Evolutionary conservation across 768 basidiomycete species (phyloP), one percentile per base, ranked within the genome.

Genomic region (Clavulina sp.): DNA sequence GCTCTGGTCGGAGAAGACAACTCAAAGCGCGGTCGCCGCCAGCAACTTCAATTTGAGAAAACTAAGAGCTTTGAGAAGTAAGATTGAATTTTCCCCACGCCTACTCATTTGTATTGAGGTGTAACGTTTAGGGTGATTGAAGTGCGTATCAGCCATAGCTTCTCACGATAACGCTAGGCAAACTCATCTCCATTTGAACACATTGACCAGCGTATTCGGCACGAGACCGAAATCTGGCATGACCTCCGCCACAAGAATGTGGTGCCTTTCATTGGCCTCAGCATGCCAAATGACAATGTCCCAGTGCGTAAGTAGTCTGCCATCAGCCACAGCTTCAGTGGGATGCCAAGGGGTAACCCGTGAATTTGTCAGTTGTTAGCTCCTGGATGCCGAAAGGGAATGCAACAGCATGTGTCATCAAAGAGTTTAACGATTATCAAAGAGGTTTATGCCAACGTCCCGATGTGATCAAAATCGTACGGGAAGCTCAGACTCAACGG

Each of bases 311-410:
- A n/a, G n/a, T n/a, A n/a, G n/a, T 46, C 9, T 46, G 26, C 26
- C 13, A 26, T 46, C 26, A 46, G 43, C 43, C 13, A n/a, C n/a
- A n/a, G n/a, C n/a, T n/a, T n/a, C n/a, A 46, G 26, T 46, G 43
- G n/a, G n/a, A n/a, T n/a, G n/a, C n/a, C n/a, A n/a, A n/a, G n/a
- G n/a, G n/a, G n/a, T n/a, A n/a, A n/a, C n/a, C n/a, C n/a, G n/a
- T n/a, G n/a, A n/a, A n/a, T n/a, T n/a, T n/a, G n/a, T n/a, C n/a
- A n/a, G n/a, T n/a, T n/a, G n/a, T n/a, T n/a, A n/a, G n/a, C n/a
- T n/a, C n/a, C n/a, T n/a, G n/a, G 43, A 46, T 46, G 43, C 43
- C 43, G 24, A 46, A 46, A 9, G 43, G 43, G 26, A 46, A 46
- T 28, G 43, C 43, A 9, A 13, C 13, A 28, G 16, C 26, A 9